Evolutionary conservation across 208 protist species (phyloP), one percentile per base, ranked within the genome.

Genomic region (Trypanosoma vivax): DNA sequence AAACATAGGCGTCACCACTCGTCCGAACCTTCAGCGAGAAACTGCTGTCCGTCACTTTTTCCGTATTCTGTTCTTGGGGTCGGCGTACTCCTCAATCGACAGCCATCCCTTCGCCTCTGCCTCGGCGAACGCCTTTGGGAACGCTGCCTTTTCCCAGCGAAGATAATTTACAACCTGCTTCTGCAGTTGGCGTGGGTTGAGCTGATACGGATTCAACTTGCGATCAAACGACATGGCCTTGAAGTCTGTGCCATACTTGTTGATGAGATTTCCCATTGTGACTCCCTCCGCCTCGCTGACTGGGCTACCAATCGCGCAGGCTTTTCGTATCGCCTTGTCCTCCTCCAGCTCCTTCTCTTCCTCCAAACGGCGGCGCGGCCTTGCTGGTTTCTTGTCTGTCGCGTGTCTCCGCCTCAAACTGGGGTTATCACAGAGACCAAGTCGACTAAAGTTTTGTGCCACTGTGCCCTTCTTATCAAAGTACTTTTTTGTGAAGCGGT

Each of bases 181-280:
- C 65, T 92, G 84, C 54, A 92, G 73, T 68, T 92, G 84, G 11
- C 84, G 80, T 27, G 67, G 68, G 51, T 88, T 92, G 14, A 92
- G 78, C 51, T 92, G 84, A 54, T 87, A 89, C 0, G 84, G 84
- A 56, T 92, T 92, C 5, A 87, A 67, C 66, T 83, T 82, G 13
- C 49, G 51, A 53, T 92, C 84, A 16, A 89, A 60, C 24, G 78
- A 81, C 84, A 92, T 92, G 35, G 76, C 75, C 69, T 84, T 87
- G 33, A 88, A 55, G 42, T 92, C 75, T 3, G 73, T 89, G 58
- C 73, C 76, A 59, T 92, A 76, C 16, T 62, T 61, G 25, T 74
- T 57, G 16, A 92, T 79, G 14, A 92, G 56, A 29, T 83, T 85
- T 16, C 64, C 70, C 35, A 92, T 86, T 25, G 73, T 79, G 30